Base-by-base conservation (phyloP, 202 grass and related monocot genomes). In the Elaeis oleifera region DNA sequence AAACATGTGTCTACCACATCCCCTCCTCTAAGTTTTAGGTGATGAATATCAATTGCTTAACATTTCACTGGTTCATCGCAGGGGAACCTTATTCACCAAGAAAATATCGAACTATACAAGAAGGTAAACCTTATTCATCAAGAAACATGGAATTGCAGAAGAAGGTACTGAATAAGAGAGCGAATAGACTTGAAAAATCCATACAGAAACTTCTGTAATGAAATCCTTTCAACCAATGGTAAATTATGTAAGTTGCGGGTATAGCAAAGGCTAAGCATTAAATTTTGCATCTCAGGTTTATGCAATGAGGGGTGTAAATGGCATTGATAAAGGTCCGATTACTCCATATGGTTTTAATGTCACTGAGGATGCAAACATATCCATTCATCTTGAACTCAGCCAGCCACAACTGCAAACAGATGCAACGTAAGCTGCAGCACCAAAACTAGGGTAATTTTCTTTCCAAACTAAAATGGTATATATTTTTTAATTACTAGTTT, bases 61-160 rank as follows among this genome's bases (percentile, higher is more conserved):
- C 48, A 15, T 39, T 66, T 36, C 11, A 44, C 49, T 54, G 56
- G 61, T 63, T 49, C 59, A 71, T 56, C 54, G 31, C 39, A 95
- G 90, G 81, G 79, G 77, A 83, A 23, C 25, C 66, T 76, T 49
- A 73, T 86, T 22, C 80, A 95, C 50, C 73, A 75, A 68, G 81
- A 95, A 59, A 95, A 95, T 19, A 63, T 80, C 53, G 85, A 85
- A 66, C 76, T 95, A 56, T 53, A 72, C 57, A 70, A 83, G 48
- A 83, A 83, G 63, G 53, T 79, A 70, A 75, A 76, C 61, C n/a
- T 75, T 25, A 51, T 76, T 61, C 56, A 64, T 54, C 66, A 80
- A 63, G 90, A 89, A 86, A 86, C 54, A 73, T 76, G 16, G 70
- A 95, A 58, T 64, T 89, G 64, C 67, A 64, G 11, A 79, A 78